phyloP scores from a whole-genome alignment of 2,329 filamentous ascomycete genomes.

The Paecilomyces sp. region DNA sequence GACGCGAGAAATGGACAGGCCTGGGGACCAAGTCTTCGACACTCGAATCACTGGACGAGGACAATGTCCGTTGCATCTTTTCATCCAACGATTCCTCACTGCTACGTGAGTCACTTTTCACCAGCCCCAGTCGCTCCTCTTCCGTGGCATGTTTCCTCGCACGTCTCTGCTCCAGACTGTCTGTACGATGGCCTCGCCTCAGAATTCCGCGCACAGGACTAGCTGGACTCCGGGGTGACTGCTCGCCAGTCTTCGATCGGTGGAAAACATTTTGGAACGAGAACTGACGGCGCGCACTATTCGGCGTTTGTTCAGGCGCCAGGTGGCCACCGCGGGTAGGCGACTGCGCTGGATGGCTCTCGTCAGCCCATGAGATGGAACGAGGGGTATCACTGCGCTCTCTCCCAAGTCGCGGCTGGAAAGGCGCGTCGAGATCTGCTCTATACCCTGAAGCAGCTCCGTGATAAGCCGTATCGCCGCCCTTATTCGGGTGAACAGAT shows the following conservation, averaged over 20 bases:
- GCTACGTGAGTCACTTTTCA: constrained; percentile 58
- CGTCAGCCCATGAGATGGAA: constrained; percentile 28
- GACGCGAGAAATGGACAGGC: constrained; percentile 7
- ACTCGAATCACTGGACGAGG: constrained; percentile 10
- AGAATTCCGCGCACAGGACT: constrained; percentile 29
- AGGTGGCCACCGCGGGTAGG: constrained; percentile 8
- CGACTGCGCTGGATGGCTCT: constrained; percentile 14
- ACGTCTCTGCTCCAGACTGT: constrained; percentile 13
- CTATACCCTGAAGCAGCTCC: constrained; percentile 16
- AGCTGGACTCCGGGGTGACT: constrained; percentile 11
- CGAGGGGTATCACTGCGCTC: constrained; percentile 32
- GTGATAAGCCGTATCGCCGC: constrained; percentile 34
- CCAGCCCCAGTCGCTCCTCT: constrained; percentile 74
- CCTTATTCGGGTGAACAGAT: constrained; percentile 42
- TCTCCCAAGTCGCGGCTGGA: constrained; percentile 9
- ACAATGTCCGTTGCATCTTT: constrained; percentile 19
- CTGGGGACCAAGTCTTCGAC: constrained; percentile 12
- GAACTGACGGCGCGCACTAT: constrained; percentile 68
- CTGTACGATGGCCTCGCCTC: constrained; percentile 36
- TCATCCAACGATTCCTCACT: constrained; percentile 18
- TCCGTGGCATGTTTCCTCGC: constrained; percentile 57
- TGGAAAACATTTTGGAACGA: constrained; percentile 84
- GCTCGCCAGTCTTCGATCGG: constrained; percentile 31
- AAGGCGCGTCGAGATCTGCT: constrained; percentile 19
- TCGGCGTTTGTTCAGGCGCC: constrained; percentile 29